phyloP scores from a whole-genome alignment of 371 early-diverging fungal genomes.

The Mortierella sp. region DNA sequence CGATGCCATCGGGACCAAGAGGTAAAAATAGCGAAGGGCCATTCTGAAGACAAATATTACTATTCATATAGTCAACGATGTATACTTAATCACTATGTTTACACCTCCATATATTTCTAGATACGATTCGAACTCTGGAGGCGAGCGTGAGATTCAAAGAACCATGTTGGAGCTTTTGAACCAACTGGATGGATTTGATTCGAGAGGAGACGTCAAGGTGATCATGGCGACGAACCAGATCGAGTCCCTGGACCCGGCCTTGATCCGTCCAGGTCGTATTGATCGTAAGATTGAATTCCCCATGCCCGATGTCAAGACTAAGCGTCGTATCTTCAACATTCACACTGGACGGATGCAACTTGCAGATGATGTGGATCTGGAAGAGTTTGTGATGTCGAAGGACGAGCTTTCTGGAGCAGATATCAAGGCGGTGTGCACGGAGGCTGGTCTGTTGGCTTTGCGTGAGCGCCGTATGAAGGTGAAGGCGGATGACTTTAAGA shows the following conservation, averaged over 20 bases:
- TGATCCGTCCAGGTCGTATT: conserved; percentile 99
- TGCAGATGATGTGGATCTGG: conserved; percentile 97
- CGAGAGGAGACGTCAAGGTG: conserved; percentile 99
- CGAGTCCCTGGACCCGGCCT: conserved; percentile 98
- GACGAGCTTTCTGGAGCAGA: conserved; percentile 99
- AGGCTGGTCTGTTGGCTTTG: conserved; percentile 98
- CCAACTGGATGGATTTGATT: conserved; percentile 99
- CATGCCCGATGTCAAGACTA: conserved; percentile 98
- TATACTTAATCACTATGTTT: background rate
- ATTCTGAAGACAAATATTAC: too few relatives aligned
- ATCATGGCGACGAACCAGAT: conserved; percentile 99
- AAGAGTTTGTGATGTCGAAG: conserved; percentile 98
- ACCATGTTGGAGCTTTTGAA: conserved; percentile 99
- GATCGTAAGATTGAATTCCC: conserved; percentile 99
- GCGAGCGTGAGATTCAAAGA: conserved; percentile 99
- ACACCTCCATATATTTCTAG: conserved; percentile 54
- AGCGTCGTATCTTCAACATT: conserved; percentile 98
- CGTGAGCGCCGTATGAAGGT: conserved; percentile 99
- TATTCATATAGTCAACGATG: too few relatives aligned
- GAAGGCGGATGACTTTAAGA: conserved; percentile 97
- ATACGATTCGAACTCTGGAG: conserved; percentile 98
- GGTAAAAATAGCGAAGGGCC: too few relatives aligned
- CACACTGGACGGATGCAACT: conserved; percentile 99
- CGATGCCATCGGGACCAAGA: conserved; percentile 99
- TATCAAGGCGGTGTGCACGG: conserved; percentile 99